These are phyloP conservation scores for Hyparrhenia diplandra DNA, from an alignment of 176 grass and related monocot species.

Conservation along the genomic window DNA sequence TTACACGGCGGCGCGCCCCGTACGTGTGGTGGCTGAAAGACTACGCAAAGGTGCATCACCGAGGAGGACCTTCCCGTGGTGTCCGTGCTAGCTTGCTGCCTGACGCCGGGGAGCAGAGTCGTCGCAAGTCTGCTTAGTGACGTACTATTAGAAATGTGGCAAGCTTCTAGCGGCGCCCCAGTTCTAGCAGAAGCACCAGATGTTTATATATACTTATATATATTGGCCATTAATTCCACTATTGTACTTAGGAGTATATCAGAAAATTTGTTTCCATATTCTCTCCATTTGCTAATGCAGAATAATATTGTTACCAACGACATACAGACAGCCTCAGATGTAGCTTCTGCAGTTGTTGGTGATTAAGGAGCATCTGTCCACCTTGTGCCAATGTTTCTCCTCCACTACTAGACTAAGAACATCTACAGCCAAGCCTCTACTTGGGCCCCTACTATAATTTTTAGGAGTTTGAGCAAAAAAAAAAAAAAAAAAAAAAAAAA, in stretches of 20 bases:
- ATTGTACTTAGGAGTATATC: conserved; percentile 18
- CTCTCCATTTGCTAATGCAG: background rate
- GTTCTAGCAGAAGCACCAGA: background rate
- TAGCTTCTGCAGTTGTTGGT: background rate
- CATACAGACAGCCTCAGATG: background rate
- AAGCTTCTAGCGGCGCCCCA: background rate
- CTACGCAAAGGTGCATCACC: background rate
- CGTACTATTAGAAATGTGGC: conserved; percentile 8
- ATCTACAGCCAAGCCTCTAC: too few species aligned
- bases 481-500: too few species aligned
- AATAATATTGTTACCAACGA: background rate
- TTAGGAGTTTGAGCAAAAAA: too few species aligned
- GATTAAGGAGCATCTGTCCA: background rate
- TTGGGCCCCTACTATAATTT: too few species aligned
- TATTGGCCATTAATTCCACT: conserved; percentile 13
- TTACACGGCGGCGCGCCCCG: conserved; percentile 9
- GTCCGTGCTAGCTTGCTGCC: background rate
- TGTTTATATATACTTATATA: conserved; percentile 1
- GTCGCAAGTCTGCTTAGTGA: background rate
- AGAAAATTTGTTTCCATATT: background rate
- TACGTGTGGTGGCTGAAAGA: conserved; percentile 6
- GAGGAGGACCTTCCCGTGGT: background rate
- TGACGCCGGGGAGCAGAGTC: background rate
- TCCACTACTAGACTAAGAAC: too few species aligned
- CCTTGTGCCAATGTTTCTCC: too few species aligned